A percentile compares a stretch with the other conserved stretches of the same genome.
Evolutionary conservation across 768 basidiomycete genomes (phyloP).

Genomic region (Suillus paluster): DNA sequence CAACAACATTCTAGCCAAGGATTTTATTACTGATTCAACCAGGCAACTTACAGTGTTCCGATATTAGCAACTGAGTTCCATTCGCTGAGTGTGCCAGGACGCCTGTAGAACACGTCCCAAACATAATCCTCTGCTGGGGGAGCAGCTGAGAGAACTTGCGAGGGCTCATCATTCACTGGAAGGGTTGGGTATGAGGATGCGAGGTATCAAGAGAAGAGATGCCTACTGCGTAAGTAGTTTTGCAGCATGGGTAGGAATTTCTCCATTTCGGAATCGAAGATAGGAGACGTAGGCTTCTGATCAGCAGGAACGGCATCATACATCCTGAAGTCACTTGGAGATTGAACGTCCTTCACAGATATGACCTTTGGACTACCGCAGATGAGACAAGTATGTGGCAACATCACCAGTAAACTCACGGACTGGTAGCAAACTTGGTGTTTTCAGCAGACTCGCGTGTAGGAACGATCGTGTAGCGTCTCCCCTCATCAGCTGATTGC

Average conservation of each 20-base stretch:
- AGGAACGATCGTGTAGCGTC: constrained; percentile 58
- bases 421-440: constrained; percentile 34
- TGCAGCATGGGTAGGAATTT: constrained; percentile 79
- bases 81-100: constrained; percentile 60
- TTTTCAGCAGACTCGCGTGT: constrained; percentile 26
- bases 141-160: constrained; percentile 11
- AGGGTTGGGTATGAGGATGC: neutral
- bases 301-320: constrained; percentile 69
- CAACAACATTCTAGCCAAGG: constrained; percentile 2
- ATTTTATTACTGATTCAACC: neutral
- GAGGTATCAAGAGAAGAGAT: neutral
- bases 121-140: constrained; percentile 66
- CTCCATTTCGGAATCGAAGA: constrained; percentile 66
- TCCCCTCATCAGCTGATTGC: constrained; percentile 40
- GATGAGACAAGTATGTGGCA: neutral
- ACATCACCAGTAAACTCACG: constrained; percentile 37
- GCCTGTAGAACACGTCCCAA: constrained; percentile 84
- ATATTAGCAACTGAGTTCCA: constrained; percentile 61
- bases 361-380: constrained; percentile 56
- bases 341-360: constrained; percentile 52
- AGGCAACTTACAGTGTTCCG: constrained; percentile 61
- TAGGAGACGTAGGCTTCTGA: constrained; percentile 31
- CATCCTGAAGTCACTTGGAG: constrained; percentile 58
- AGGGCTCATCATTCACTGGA: constrained; percentile 32
- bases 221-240: constrained; percentile 70